phyloP scores from a whole-genome alignment of 371 early-diverging fungal genomes.

The Lichtheimia corymbifera region DNA sequence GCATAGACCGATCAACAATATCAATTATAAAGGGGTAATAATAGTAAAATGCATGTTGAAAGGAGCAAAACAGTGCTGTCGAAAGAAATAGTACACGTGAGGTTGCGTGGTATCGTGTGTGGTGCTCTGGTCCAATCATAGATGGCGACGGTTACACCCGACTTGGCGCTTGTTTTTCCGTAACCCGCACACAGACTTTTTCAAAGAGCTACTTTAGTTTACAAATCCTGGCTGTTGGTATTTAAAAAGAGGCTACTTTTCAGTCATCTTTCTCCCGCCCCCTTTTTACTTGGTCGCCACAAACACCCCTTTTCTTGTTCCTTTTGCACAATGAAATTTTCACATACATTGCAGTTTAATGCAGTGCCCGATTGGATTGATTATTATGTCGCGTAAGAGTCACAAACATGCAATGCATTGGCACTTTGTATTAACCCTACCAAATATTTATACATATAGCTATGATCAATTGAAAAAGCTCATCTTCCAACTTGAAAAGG shows the following conservation, averaged over 20 bases:
- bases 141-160: slow-evolving; percentile 6
- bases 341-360: slow-evolving; percentile 85
- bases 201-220: background rate
- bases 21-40: background rate
- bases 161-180: slow-evolving; percentile 4
- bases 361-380: slow-evolving; percentile 91
- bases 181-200: background rate
- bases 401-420: background rate
- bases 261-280: too few relatives aligned
- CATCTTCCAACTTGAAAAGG: slow-evolving; percentile 88
- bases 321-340: slow-evolving; percentile 80
- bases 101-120: slow-evolving; percentile 16
- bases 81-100: slow-evolving; percentile 11
- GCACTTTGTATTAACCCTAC: too few relatives aligned
- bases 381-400: slow-evolving; percentile 71
- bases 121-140: slow-evolving; percentile 5
- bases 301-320: background rate
- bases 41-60: background rate
- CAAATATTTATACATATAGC: slow-evolving; percentile 38
- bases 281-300: background rate
- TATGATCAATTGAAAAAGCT: slow-evolving; percentile 89
- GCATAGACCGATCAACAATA: background rate
- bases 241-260: background rate
- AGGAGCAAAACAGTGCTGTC: background rate
- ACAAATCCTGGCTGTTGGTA: background rate